Evolutionary conservation across 129 eudicot genomes (phyloP).

Genomic region (Mikania micrantha): DNA sequence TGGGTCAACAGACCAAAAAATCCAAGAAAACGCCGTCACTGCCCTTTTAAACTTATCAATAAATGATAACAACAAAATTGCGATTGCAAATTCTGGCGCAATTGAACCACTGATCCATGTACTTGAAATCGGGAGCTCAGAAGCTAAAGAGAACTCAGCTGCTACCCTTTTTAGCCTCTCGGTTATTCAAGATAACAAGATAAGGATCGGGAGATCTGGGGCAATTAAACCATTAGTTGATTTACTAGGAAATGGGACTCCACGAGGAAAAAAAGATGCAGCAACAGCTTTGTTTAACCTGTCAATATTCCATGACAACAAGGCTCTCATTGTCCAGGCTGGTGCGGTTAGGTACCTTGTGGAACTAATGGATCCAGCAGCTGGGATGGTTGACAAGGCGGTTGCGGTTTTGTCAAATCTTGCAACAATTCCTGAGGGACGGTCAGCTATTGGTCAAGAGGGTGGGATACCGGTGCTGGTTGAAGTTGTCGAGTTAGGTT

Average conservation of each 20-base stretch:
- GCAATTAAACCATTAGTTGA: slow-evolving; percentile 86
- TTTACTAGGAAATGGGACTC: slow-evolving; percentile 71
- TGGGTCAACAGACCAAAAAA: slow-evolving; percentile 46
- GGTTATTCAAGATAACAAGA: slow-evolving; percentile 67
- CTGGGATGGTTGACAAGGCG: slow-evolving; percentile 96
- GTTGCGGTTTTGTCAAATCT: slow-evolving; percentile 88
- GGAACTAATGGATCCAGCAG: slow-evolving; percentile 93
- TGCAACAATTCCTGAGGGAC: slow-evolving; percentile 78
- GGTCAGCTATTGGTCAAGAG: slow-evolving; percentile 71
- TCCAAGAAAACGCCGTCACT: slow-evolving; percentile 89
- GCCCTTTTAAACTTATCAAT: slow-evolving; percentile 87
- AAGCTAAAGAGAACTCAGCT: slow-evolving; percentile 88
- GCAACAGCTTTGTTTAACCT: slow-evolving; percentile 83
- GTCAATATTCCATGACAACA: slow-evolving; percentile 75
- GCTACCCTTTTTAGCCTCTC: slow-evolving; percentile 94
- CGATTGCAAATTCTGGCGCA: slow-evolving; percentile 71
- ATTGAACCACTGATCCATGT: slow-evolving; percentile 88
- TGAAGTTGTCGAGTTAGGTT: slow-evolving; percentile 90
- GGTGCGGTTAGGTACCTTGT: slow-evolving; percentile 86
- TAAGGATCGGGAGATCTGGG: slow-evolving; percentile 71
- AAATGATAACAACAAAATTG: slow-evolving; percentile 74
- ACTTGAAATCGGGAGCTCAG: slow-evolving; percentile 69
- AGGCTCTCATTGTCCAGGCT: slow-evolving; percentile 70
- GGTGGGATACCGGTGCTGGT: slow-evolving; percentile 78
- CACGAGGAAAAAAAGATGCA: slow-evolving; percentile 90